Percentiles rank a stretch among this genome's conserved stretches.
Evolutionary conservation across 768 basidiomycete genomes (phyloP).

Genomic region (Leucocoprinus birnbaumii): DNA sequence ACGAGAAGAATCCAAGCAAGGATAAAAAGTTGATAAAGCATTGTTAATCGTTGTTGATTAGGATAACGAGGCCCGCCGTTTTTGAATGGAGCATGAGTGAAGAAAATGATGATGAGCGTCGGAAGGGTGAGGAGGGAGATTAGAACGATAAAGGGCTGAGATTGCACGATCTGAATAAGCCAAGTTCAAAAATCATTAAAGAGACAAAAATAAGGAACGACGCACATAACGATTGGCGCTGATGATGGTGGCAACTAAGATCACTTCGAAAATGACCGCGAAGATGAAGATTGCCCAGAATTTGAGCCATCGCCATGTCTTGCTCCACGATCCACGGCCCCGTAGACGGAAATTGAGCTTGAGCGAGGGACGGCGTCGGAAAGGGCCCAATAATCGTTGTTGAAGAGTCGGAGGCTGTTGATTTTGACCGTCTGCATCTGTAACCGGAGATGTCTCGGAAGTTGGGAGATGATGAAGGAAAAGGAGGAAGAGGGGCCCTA

Average conservation of each 20-base stretch:
- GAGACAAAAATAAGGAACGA: neutral
- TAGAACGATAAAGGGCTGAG: constrained; percentile 47
- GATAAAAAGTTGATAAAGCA: constrained; percentile 51
- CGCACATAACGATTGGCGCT: constrained; percentile 56
- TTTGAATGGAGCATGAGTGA: constrained; percentile 25
- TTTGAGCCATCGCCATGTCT: constrained; percentile 40
- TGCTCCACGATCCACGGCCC: constrained; percentile 14
- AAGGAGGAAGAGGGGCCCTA: constrained; percentile 50
- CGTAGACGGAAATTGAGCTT: neutral
- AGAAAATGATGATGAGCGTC: constrained; percentile 40
- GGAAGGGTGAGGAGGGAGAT: constrained; percentile 40
- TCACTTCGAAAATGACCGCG: constrained; percentile 37
- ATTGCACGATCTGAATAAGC: constrained; percentile 19
- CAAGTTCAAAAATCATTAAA: neutral
- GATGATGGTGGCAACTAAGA: constrained; percentile 41
- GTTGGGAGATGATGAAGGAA: constrained; percentile 27
- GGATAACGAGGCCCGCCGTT: constrained; percentile 22
- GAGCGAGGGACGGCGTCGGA: neutral
- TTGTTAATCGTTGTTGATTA: constrained; percentile 47
- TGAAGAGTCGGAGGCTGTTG: neutral
- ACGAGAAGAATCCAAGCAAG: constrained; percentile 61
- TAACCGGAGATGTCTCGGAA: neutral
- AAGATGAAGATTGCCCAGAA: constrained; percentile 54
- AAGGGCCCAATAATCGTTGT: neutral
- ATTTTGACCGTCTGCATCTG: neutral